Conservation (phyloP, 495 filamentous ascomycete species). For the Hypoxylon rickii region DNA sequence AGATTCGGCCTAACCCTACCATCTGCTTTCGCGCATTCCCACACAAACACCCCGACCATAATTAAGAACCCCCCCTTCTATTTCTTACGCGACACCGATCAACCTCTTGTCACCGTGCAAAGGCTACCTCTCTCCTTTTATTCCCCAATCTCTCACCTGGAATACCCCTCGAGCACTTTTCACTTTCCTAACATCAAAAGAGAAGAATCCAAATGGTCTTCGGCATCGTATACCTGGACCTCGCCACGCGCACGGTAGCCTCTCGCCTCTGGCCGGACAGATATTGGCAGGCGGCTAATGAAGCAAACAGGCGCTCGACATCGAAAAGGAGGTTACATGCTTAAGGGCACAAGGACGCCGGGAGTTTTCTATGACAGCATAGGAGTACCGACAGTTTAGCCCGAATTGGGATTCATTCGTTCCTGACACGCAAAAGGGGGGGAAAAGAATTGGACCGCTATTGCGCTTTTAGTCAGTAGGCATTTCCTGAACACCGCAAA, state of each 20-base stretch:
- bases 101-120: conserved; percentile 25
- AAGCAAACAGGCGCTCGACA: background rate
- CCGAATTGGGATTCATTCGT: background rate
- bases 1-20: conserved; percentile 47
- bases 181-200: conserved; percentile 16
- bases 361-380: no score
- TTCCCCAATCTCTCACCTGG: conserved; percentile 8
- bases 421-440: conserved; percentile 14
- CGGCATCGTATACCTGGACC: background rate
- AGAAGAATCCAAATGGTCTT: background rate
- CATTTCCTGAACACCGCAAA: conserved; percentile 24
- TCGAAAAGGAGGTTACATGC: background rate
- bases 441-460: conserved; percentile 11
- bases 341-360: background rate
- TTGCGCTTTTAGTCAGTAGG: conserved; percentile 25
- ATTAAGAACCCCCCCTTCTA: conserved; percentile 17
- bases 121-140: conserved; percentile 19
- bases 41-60: conserved; percentile 23
- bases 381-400: no score
- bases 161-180: conserved; percentile 12
- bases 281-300: background rate
- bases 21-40: conserved; percentile 29
- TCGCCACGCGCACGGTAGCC: background rate
- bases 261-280: background rate
- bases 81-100: conserved; percentile 24